Evolutionary conservation across 139 green algal genomes (phyloP).

Genomic region (Ettlia oleoabundans): DNA sequence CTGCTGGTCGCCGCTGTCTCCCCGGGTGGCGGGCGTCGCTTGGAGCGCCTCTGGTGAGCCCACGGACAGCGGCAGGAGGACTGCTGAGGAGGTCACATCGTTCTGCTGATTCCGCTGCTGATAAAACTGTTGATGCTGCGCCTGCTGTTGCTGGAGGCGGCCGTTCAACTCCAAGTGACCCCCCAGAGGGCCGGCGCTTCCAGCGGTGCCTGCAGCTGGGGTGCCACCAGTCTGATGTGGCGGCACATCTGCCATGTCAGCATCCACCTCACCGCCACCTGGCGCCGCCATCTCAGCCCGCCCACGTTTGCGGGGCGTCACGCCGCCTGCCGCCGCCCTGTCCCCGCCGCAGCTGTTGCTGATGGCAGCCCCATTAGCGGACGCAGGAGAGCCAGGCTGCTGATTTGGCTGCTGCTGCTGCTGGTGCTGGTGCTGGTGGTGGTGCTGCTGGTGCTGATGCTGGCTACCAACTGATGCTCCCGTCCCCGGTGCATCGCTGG

Average conservation of each 20-base stretch:
- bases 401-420: background rate
- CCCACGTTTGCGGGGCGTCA: constrained; percentile 5
- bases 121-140: background rate
- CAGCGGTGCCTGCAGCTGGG: background rate
- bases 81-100: no score
- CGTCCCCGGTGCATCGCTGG: background rate
- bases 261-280: background rate
- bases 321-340: background rate
- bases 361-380: background rate
- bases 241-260: constrained; percentile 3
- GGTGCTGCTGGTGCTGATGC: constrained; percentile 12
- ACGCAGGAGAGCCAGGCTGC: background rate
- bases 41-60: background rate
- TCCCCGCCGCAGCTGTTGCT: background rate
- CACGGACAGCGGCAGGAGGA: constrained; percentile 5
- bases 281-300: background rate
- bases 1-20: background rate
- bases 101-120: background rate
- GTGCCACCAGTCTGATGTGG: background rate
- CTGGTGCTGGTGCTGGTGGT: background rate
- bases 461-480: background rate
- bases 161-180: no score
- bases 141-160: background rate
- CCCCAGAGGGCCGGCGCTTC: background rate
- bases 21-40: background rate